Evolutionary conservation across 768 basidiomycete genomes (phyloP), one percentile per base, ranked within the genome.

Genomic region (Boletus subparvulus): DNA sequence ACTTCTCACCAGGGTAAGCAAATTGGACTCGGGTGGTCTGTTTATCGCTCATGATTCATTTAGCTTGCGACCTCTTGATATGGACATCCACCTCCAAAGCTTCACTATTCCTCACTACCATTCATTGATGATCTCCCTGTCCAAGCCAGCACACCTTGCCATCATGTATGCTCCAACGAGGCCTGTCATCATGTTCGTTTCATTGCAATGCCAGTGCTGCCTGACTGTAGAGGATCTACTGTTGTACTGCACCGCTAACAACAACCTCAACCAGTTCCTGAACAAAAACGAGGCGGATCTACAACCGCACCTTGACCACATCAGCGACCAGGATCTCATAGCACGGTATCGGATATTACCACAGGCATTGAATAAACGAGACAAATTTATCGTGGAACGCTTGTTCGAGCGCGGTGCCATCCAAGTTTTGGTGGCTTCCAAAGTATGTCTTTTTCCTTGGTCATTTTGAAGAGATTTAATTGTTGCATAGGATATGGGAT

Each of bases 21-120:
- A 36, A 7, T 54, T 21, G 10, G 32, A 33, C 13, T 14, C 12
- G 5, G 14, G 9, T 24, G 17, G 5, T 47, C 19, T 13, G 40
- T 51, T 68, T 21, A 65, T 41, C 21, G 21, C 47, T 61, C 8
- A 66, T 11, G 6, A 40, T 21, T 53, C 16, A 16, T 72, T 1
- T 61, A 93, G 93, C 63, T 94, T 95, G 16, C 92, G 96, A n/a
- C 94, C 96, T 3, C 76, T 98, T 12, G 94, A 97, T 61, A 90
- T 99, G 86, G 94, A 98, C 56, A 94, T 99, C 47, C 95, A 98
- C 67, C 76, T 99, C 9, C 97, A 99, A 67, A 94, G 91, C 41
- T 99, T 97, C 78, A 84, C 83, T 28, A 92, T 94, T 45, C 92
- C 94, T n/a, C 97, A 98, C 68, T 97, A 96, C 84, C 94, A 97